Base-by-base conservation (phyloP, 257 asterid species). In the Mitragyna speciosa region DNA sequence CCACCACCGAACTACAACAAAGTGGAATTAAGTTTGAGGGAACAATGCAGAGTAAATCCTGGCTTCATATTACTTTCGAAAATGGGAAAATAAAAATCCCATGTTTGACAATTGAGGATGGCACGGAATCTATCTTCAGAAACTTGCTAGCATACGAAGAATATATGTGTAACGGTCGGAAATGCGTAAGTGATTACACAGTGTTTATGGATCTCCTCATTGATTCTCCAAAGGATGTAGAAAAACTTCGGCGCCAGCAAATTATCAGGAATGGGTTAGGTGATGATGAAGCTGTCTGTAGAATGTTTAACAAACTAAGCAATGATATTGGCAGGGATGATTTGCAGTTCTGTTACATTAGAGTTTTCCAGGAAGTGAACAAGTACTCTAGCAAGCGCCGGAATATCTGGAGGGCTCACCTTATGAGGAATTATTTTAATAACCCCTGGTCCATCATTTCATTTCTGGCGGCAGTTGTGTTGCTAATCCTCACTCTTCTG, bases 361-460 rank as follows among this genome's bases (percentile, higher is more conserved):
- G 7, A 45, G 49, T 45, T 45, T 45, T 2, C 49, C 2, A 72
- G 56, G 30, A 48, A 31, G 76, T 72, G 12, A 72, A 72, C 24
- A 56, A 47, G 30, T n/a, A 72, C 20, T 47, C 58, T 20, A 33
- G 16, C 30, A 14, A 15, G 19, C 31, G 59, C 47, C 36, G 61
- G 15, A 52, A 72, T 47, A 72, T 24, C 28, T 72, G 76, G 61
- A 72, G 26, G 59, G 61, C 76, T 9, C 17, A 48, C 5, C 26
- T 72, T 1, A 72, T 26, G 28, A 15, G 52, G 26, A 72, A 43
- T 52, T 72, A 72, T n/a, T 72, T 48, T 31, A 72, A 52, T 61
- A 43, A 19, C 9, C 76, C 76, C 2, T 72, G 76, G 76, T 72
- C 56, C 19, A 72, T 72, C n/a, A 52, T 52, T 72, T 72, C 76